Percentiles rank a stretch among this genome's conserved stretches.
phyloP scores from a whole-genome alignment of 768 basidiomycete species.

The Pholiota conissans region DNA sequence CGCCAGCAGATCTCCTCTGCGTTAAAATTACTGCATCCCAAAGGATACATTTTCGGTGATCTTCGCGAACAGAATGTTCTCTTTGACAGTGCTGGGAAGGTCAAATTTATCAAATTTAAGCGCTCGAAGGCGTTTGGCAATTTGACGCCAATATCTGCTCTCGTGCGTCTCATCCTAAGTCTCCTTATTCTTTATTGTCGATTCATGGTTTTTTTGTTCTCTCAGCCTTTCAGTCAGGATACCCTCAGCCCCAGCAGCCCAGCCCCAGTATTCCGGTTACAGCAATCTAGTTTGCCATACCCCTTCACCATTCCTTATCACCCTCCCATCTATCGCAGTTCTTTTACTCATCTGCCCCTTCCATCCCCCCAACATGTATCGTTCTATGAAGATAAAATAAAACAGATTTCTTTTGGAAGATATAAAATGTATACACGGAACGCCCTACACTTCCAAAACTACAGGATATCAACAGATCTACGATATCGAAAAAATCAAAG shows the following conservation, averaged over 20 bases:
- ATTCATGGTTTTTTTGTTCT: conserved; percentile 27
- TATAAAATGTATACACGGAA: no score
- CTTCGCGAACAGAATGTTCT: no score
- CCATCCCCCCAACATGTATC: conserved; percentile 10
- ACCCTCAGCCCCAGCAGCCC: conserved; percentile 17
- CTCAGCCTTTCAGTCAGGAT: conserved; percentile 20
- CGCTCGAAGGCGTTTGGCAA: conserved; percentile 98
- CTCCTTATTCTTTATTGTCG: conserved; percentile 61
- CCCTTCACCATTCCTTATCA: conserved; percentile 15
- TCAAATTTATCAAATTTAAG: background rate
- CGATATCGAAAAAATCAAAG: no score
- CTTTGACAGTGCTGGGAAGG: no score
- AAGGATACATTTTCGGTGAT: no score
- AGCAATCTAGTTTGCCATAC: conserved; percentile 15
- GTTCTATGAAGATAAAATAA: conserved; percentile 10
- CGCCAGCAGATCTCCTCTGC: background rate
- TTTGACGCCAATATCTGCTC: conserved; percentile 86
- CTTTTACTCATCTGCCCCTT: conserved; percentile 8
- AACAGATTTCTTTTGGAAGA: background rate
- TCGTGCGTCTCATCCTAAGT: conserved; percentile 84
- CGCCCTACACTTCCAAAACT: no score
- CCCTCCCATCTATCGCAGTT: conserved; percentile 13
- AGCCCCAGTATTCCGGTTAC: conserved; percentile 11
- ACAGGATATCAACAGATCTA: no score
- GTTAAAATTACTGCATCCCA: no score